A percentile compares a stretch with the other conserved stretches of the same genome.
Evolutionary conservation across 2,329 filamentous ascomycete genomes (phyloP).

Genomic region (Fusarium torreyae): DNA sequence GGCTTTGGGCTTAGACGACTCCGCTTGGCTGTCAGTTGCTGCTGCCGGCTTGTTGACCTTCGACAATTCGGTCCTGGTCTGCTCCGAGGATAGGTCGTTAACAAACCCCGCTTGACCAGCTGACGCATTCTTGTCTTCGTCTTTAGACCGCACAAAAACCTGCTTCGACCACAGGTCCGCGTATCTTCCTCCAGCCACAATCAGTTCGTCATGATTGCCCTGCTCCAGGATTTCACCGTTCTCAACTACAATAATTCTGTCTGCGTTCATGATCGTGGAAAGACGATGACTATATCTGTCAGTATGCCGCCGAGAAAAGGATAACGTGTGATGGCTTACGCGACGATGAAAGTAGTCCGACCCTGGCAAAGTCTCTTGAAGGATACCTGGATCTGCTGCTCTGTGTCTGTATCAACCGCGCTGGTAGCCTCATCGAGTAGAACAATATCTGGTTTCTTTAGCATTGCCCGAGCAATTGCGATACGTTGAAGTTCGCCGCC

Average conservation of each 20-base stretch:
- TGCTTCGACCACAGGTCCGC: constrained; percentile 77
- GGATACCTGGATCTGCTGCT: constrained; percentile 76
- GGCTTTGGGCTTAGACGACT: constrained; percentile 40
- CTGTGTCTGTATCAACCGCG: constrained; percentile 79
- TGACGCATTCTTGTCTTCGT: constrained; percentile 50
- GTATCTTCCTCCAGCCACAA: constrained; percentile 73
- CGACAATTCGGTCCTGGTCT: constrained; percentile 54
- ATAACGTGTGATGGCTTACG: constrained; percentile 59
- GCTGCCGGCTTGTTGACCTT: constrained; percentile 53
- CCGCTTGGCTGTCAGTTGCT: constrained; percentile 43
- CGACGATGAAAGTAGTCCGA: constrained; percentile 77
- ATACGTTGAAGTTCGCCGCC: constrained; percentile 77
- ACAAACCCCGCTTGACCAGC: constrained; percentile 49
- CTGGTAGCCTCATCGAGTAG: constrained; percentile 86
- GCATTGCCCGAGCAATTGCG: constrained; percentile 78
- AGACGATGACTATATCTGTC: constrained; percentile 69
- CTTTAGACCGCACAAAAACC: constrained; percentile 67
- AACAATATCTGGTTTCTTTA: constrained; percentile 82
- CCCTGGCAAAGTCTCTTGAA: constrained; percentile 71
- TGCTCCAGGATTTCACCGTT: constrained; percentile 75
- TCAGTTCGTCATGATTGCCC: constrained; percentile 72
- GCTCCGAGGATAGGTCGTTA: constrained; percentile 57
- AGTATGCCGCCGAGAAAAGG: constrained; percentile 4
- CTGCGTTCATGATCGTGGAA: constrained; percentile 79
- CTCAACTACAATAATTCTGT: constrained; percentile 76